phyloP scores from a whole-genome alignment of 176 grass and related monocot genomes.

The Zizania latifolia region DNA sequence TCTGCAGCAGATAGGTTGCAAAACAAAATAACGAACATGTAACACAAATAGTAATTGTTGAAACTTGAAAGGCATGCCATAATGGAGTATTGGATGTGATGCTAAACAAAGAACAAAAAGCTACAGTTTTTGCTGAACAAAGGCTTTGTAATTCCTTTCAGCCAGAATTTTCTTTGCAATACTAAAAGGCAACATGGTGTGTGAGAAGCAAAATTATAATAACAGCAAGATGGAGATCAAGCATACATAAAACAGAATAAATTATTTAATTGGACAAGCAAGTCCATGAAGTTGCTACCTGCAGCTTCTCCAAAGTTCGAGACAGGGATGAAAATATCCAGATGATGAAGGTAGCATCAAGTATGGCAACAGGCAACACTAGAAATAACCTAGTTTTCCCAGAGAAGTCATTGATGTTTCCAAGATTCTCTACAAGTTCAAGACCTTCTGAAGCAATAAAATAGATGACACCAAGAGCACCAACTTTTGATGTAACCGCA shows the following conservation, averaged over 20 bases:
- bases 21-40: background rate
- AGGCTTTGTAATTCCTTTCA: background rate
- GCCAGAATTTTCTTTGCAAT: background rate
- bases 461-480: slow-evolving; percentile 78
- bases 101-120: background rate
- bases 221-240: background rate
- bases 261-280: slow-evolving; percentile 16
- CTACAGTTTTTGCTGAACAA: background rate
- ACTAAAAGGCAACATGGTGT: background rate
- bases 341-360: slow-evolving; percentile 97
- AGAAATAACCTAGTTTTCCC: slow-evolving; percentile 92
- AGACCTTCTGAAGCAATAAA: slow-evolving; percentile 84
- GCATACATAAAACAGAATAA: slow-evolving; percentile 2
- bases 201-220: background rate
- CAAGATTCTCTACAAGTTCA: slow-evolving; percentile 92
- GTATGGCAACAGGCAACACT: slow-evolving; percentile 87
- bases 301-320: slow-evolving; percentile 92
- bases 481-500: slow-evolving; percentile 72
- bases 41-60: slow-evolving; percentile 5
- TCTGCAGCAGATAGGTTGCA: background rate
- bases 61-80: slow-evolving; percentile 17
- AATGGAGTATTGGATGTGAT: background rate
- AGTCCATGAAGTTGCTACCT: slow-evolving; percentile 48
- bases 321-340: slow-evolving; percentile 99
- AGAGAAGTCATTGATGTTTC: slow-evolving; percentile 95